Percentiles rank a stretch among this genome's conserved stretches.
Evolutionary conservation across 306 rosid genomes (phyloP).

Genomic region (Lithocarpus polystachyus): DNA sequence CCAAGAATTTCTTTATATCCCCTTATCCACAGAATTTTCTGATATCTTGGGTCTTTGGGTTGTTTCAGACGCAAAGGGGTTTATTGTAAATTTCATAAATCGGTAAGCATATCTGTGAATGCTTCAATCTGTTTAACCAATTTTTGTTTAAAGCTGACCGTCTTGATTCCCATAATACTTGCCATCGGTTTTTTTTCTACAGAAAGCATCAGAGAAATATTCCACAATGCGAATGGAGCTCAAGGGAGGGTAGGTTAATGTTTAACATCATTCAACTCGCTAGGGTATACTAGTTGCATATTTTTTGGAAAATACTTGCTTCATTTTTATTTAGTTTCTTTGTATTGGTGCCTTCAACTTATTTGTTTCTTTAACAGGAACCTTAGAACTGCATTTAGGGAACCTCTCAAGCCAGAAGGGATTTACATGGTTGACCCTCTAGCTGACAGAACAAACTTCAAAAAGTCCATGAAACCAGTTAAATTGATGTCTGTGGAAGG

Average conservation of each 20-base stretch:
- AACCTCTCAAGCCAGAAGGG: conserved; percentile 66
- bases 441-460: conserved; percentile 40
- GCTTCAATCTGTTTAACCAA: conserved; percentile 15
- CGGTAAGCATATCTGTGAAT: conserved; percentile 43
- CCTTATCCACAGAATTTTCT: not conserved
- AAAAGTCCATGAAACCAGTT: conserved; percentile 45
- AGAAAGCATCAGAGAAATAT: conserved; percentile 75
- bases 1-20: conserved; percentile 17
- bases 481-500: conserved; percentile 77
- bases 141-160: conserved; percentile 1
- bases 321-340: conserved; percentile 11
- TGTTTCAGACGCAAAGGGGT: conserved; percentile 70
- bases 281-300: conserved; percentile 2
- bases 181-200: conserved; percentile 23
- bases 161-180: not conserved
- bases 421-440: conserved; percentile 77
- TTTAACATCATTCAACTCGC: not conserved
- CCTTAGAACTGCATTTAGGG: conserved; percentile 63
- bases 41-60: conserved; percentile 18
- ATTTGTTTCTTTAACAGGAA: conserved; percentile 50
- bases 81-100: conserved; percentile 83
- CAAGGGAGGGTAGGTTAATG: conserved; percentile 78
- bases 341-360: not conserved
- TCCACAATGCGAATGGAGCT: conserved; percentile 75
- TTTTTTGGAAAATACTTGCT: conserved; percentile 1